These are phyloP conservation scores for Gynandropsis gynandra DNA, from an alignment of 345 rosid species.

Conservation along the genomic window DNA sequence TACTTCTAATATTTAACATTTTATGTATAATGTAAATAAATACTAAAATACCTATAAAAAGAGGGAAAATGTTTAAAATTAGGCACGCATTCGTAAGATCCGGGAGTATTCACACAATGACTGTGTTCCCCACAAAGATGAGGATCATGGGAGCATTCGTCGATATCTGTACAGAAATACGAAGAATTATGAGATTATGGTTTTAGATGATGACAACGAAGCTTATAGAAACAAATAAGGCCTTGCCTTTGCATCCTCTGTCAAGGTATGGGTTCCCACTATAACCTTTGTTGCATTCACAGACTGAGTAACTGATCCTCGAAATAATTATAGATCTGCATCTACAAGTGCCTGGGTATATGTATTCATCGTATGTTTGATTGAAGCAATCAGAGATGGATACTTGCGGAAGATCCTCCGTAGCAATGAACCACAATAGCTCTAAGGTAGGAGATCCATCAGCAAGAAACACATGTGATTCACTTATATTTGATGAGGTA, in stretches of 20 bases:
- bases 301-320: constrained; percentile 14
- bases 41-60: no score
- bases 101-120: constrained; percentile 2
- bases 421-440: constrained; percentile 32
- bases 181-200: neutral
- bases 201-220: neutral
- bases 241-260: constrained; percentile 32
- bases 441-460: constrained; percentile 18
- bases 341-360: constrained; percentile 8
- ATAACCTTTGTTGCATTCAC: constrained; percentile 30
- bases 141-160: constrained; percentile 17
- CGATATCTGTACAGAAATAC: constrained; percentile 14
- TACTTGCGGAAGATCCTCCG: constrained; percentile 3
- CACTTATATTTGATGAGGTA: constrained; percentile 12
- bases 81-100: constrained; percentile 15
- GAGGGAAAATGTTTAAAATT: no score
- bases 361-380: constrained; percentile 8
- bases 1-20: no score
- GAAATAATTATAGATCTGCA: constrained; percentile 9
- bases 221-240: neutral
- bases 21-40: no score
- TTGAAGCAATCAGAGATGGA: constrained; percentile 13
- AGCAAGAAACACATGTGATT: constrained; percentile 6
- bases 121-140: constrained; percentile 4
- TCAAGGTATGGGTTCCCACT: constrained; percentile 32